A percentile compares a stretch with the other conserved stretches of the same genome.
phyloP scores from a whole-genome alignment of 1,139 yeast genomes.

The Trichomonascaceae sp. region DNA sequence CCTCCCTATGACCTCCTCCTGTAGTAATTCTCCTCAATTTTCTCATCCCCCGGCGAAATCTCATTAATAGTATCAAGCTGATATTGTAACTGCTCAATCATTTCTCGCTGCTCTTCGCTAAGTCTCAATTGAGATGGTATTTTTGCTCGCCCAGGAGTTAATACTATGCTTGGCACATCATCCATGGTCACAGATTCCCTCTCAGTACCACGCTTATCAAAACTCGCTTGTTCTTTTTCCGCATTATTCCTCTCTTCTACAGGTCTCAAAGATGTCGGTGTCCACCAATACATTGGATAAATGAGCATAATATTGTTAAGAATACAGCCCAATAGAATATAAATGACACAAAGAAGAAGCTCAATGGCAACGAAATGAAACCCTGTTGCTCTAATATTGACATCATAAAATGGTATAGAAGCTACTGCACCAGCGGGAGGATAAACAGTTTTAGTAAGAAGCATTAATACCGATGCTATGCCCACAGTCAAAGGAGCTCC shows the following conservation, averaged over 20 bases:
- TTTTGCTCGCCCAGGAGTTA: not conserved
- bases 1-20: no score
- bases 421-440: conserved; percentile 79
- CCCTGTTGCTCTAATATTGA: conserved; percentile 43
- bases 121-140: conserved; percentile 5
- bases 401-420: conserved; percentile 50
- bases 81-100: not conserved
- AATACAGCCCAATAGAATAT: conserved; percentile 48
- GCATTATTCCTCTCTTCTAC: not conserved
- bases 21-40: not conserved
- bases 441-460: conserved; percentile 52
- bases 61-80: conserved; percentile 3
- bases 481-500: conserved; percentile 60
- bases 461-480: conserved; percentile 50
- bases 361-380: conserved; percentile 67
- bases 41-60: not conserved
- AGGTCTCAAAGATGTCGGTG: conserved; percentile 29
- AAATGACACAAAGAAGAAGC: conserved; percentile 45
- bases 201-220: not conserved
- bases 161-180: not conserved
- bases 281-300: conserved; percentile 66
- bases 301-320: conserved; percentile 50
- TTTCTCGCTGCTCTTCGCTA: not conserved
- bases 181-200: not conserved
- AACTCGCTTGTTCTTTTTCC: not conserved